Percentiles rank a stretch among this genome's conserved stretches.
Evolutionary conservation across 768 basidiomycete species (phyloP).

Genomic region (Suillus tomentosus): DNA sequence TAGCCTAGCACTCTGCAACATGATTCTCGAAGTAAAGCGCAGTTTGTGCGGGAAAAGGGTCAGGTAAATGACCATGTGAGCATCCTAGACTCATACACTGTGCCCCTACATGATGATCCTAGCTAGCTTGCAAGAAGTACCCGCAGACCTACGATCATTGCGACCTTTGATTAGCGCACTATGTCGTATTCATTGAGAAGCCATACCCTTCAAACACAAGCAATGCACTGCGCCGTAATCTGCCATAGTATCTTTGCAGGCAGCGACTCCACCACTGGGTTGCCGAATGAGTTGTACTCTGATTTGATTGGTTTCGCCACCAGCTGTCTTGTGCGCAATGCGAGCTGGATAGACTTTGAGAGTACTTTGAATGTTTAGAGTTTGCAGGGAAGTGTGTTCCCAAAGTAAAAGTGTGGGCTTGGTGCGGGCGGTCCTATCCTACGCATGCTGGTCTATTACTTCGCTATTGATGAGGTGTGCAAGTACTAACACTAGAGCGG

Average conservation of each 20-base stretch:
- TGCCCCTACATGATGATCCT: neutral
- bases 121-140: neutral
- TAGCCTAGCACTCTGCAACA: neutral
- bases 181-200: neutral
- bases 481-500: too few species aligned
- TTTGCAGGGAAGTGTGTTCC: neutral
- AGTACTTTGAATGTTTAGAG: neutral
- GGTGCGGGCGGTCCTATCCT: neutral
- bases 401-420: neutral
- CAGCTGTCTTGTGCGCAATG: neutral
- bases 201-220: neutral
- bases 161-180: neutral
- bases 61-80: too few species aligned
- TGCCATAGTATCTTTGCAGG: neutral
- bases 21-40: neutral
- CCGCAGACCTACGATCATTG: neutral
- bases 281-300: neutral
- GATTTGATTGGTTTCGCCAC: neutral
- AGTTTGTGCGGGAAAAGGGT: neutral
- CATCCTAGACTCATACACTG: too few species aligned
- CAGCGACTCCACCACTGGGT: neutral
- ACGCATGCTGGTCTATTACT: too few species aligned
- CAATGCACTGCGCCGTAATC: neutral
- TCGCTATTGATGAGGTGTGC: too few species aligned
- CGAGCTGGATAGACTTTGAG: neutral